Base-by-base conservation (phyloP, 169 alveolate species). In the Perkinsus olseni region DNA sequence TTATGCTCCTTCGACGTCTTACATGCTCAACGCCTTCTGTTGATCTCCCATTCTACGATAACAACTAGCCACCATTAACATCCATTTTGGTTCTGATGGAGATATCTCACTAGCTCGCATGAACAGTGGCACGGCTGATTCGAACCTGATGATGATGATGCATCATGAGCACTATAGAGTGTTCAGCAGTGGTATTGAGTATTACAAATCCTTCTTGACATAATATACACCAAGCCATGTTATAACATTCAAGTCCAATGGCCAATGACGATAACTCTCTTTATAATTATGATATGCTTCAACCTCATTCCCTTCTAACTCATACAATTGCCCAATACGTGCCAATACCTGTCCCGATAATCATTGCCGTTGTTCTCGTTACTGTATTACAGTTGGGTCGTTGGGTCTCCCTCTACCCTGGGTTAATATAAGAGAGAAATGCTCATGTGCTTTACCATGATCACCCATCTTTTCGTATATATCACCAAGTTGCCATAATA, bases 61-160 rank as follows among this genome's bases (percentile, higher is more conserved):
- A 94, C 99, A 98, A 74, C 97, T 96, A 24, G 99, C 99, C 51
- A 97, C 98, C 98, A 97, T 97, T 38, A 97, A 96, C 94, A 96
- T 95, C 97, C 98, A 97, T 93, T 97, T 97, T 39, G 95, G 96
- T 92, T 97, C 98, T 93, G 96, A 96, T 34, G 98, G 98, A 94
- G 97, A 95, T 37, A 98, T 97, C 96, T 97, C 94, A 20, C 98
- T 94, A 1, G 99, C 99, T 93, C 98, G 94, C 91, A 97, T 96
- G 93, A 98, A 98, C 96, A 95, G 97, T 24, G 95, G 92, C 74
- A 97, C 94, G 6, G 99, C 98, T 92, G 96, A 97, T 91, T 97
- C 98, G 93, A 45, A 45, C 17, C 62, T 45, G 17, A 10, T 45
- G 17, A 45, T 45, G 17, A 17, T 17, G 6, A 45, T 45, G n/a